These are phyloP conservation scores for Aspergillus bombycis DNA, from an alignment of 2,329 filamentous ascomycete genomes.

Conservation along the genomic window DNA sequence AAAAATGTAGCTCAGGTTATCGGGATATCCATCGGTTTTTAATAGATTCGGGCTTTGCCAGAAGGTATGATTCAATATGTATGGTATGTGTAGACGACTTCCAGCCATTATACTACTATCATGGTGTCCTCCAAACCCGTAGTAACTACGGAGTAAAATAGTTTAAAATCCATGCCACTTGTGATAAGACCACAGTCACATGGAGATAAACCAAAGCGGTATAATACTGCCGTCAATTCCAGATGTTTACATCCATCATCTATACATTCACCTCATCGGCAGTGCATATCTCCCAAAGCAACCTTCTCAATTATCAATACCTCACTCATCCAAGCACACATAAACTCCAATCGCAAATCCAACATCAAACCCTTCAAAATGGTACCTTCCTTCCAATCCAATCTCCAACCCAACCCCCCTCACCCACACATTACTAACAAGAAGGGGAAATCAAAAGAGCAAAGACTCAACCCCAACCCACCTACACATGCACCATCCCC, in stretches of 20 bases:
- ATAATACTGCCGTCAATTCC: not conserved
- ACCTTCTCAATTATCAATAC: not conserved
- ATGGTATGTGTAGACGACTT: not conserved
- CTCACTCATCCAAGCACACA: not conserved
- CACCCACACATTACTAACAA: not conserved
- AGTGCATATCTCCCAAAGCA: not conserved
- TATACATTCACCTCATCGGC: not conserved
- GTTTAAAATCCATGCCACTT: not conserved
- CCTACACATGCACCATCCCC: slow-evolving; percentile 53
- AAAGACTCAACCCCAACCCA: slow-evolving; percentile 55
- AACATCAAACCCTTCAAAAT: slow-evolving; percentile 19
- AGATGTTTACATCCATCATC: not conserved
- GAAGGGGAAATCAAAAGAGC: slow-evolving; percentile 42
- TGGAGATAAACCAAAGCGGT: not conserved
- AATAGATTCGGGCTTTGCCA: not conserved
- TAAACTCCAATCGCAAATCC: not conserved
- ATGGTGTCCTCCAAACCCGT: not conserved
- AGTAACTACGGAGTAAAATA: too few species aligned
- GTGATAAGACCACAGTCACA: not conserved
- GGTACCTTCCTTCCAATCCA: slow-evolving; percentile 16
- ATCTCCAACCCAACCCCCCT: not conserved
- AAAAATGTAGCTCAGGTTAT: slow-evolving; percentile 1
- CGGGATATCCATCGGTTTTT: not conserved
- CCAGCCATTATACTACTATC: not conserved
- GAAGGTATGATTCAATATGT: not conserved